Conservation (phyloP, 441 rosid genomes). For the Erysimum cheiri region DNA sequence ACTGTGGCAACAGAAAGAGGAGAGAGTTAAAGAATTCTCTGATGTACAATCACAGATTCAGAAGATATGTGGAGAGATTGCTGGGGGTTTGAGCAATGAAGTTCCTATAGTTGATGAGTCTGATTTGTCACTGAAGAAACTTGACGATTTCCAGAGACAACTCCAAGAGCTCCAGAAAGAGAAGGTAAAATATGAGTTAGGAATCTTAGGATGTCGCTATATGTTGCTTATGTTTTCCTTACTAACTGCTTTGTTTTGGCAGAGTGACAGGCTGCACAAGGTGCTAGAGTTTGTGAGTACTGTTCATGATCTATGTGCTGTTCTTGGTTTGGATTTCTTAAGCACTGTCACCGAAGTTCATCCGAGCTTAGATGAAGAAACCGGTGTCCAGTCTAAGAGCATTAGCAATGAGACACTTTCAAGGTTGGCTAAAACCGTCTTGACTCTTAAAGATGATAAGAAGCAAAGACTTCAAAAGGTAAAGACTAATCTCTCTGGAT, state of each 20-base stretch:
- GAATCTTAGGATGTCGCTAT: not conserved
- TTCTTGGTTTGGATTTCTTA: slow-evolving; percentile 92
- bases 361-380: slow-evolving; percentile 89
- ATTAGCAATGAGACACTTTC: slow-evolving; percentile 94
- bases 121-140: slow-evolving; percentile 79
- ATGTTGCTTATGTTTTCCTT: not conserved
- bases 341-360: slow-evolving; percentile 89
- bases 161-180: slow-evolving; percentile 96
- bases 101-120: slow-evolving; percentile 84
- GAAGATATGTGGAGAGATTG: slow-evolving; percentile 89
- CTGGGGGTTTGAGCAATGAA: slow-evolving; percentile 70
- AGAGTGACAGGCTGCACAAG: slow-evolving; percentile 94
- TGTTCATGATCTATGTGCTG: slow-evolving; percentile 94
- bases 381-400: slow-evolving; percentile 80
- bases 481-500: slow-evolving; percentile 20
- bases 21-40: slow-evolving; percentile 85
- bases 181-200: slow-evolving; percentile 59
- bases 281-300: slow-evolving; percentile 92
- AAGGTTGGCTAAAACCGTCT: slow-evolving; percentile 84
- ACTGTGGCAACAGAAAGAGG: slow-evolving; percentile 93
- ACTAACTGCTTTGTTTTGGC: slow-evolving; percentile 37
- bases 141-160: slow-evolving; percentile 79
- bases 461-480: slow-evolving; percentile 94
- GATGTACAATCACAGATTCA: slow-evolving; percentile 89
- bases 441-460: slow-evolving; percentile 83